Evolutionary conservation across 768 basidiomycete genomes (phyloP).

Genomic region (Gloeostereum incarnatum): DNA sequence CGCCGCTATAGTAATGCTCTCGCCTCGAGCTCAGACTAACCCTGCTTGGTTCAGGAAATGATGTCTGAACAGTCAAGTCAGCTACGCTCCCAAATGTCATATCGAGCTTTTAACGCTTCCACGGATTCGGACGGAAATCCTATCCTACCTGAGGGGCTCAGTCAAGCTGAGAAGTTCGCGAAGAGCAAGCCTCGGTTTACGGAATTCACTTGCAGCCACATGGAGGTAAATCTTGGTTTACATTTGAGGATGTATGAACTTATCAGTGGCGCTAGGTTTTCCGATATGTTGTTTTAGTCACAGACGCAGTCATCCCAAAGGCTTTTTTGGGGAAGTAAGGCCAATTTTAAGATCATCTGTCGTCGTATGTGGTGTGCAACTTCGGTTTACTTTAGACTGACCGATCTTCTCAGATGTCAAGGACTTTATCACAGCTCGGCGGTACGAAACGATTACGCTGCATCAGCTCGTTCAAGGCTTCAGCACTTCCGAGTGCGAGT

Average conservation of each 20-base stretch:
- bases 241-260: not conserved
- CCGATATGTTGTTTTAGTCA: constrained; percentile 53
- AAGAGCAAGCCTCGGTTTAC: constrained; percentile 65
- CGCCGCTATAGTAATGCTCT: constrained; percentile 4
- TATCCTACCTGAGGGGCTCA: constrained; percentile 32
- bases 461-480: constrained; percentile 75
- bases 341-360: constrained; percentile 53
- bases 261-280: constrained; percentile 43
- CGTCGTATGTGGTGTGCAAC: constrained; percentile 30
- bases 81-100: constrained; percentile 41
- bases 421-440: constrained; percentile 61
- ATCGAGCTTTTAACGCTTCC: constrained; percentile 36
- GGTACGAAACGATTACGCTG: constrained; percentile 74
- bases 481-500: constrained; percentile 65
- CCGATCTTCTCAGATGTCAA: constrained; percentile 46
- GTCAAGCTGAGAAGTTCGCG: constrained; percentile 34
- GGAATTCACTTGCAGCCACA: constrained; percentile 60
- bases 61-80: constrained; percentile 62
- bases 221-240: constrained; percentile 42
- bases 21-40: constrained; percentile 4
- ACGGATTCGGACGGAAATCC: constrained; percentile 44
- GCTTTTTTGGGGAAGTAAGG: constrained; percentile 69
- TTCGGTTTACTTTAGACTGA: not conserved
- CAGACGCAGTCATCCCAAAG: constrained; percentile 62
- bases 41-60: constrained; percentile 42